These are phyloP conservation scores for Meyerozyma athensensis DNA, from an alignment of 1,139 yeast genomes.

Conservation along the genomic window DNA sequence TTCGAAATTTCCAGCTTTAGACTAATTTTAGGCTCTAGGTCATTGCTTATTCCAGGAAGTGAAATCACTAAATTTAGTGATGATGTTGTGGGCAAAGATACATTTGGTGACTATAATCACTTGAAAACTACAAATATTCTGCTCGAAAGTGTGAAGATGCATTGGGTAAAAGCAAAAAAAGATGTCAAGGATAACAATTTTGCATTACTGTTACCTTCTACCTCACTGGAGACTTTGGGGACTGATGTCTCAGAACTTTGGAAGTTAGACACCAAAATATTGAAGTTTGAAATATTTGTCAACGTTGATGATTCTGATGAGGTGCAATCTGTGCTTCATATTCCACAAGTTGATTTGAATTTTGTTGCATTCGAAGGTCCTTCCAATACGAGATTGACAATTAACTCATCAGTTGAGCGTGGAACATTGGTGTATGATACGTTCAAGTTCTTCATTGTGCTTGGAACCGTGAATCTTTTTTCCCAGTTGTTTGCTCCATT, in stretches of 20 bases:
- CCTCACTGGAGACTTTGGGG: conserved; percentile 24
- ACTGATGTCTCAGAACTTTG: conserved; percentile 15
- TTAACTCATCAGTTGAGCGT: conserved; percentile 25
- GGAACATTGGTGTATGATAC: conserved; percentile 39
- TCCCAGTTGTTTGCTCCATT: conserved; percentile 43
- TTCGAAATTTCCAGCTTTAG: conserved; percentile 27
- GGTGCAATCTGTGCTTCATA: conserved; percentile 11
- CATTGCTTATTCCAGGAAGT: conserved; percentile 49
- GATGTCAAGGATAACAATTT: conserved; percentile 3
- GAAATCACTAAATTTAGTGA: conserved; percentile 26
- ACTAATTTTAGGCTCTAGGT: conserved; percentile 52
- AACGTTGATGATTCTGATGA: conserved; percentile 20
- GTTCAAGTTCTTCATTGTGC: conserved; percentile 45
- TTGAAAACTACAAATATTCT: conserved; percentile 26
- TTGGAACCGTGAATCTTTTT: conserved; percentile 52
- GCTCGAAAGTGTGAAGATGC: conserved; percentile 11
- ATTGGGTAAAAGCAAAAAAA: conserved; percentile 7
- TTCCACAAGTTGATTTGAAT: conserved; percentile 17
- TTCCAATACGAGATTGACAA: conserved; percentile 21
- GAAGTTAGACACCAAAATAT: conserved; percentile 13
- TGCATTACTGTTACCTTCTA: conserved; percentile 5
- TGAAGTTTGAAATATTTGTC: conserved; percentile 23
- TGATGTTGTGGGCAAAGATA: conserved; percentile 36
- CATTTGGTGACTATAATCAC: conserved; percentile 29
- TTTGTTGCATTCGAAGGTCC: conserved; percentile 13